Percentiles rank a stretch among this genome's conserved stretches.
Evolutionary conservation across 352 stramenopile species (phyloP).

Genomic region (Globisporangium emineosum): DNA sequence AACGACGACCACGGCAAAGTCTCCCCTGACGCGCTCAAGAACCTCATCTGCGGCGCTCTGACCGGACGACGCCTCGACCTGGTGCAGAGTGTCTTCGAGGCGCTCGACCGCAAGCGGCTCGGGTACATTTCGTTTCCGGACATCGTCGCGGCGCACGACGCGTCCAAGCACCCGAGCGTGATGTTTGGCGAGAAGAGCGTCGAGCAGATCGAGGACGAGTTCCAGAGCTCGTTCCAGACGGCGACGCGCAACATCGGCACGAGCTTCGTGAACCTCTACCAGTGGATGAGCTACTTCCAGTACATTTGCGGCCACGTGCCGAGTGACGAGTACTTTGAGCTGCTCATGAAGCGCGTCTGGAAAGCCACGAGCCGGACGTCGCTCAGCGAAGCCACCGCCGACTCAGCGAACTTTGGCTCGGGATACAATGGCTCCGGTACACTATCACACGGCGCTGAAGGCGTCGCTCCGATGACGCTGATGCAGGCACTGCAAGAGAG

Average conservation of each 20-base stretch:
- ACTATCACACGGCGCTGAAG: background rate
- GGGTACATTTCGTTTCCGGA: constrained; percentile 59
- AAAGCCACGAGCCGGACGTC: constrained; percentile 38
- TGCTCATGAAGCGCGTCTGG: constrained; percentile 73
- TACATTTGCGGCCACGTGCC: constrained; percentile 61
- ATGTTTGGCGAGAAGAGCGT: constrained; percentile 66
- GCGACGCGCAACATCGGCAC: constrained; percentile 23
- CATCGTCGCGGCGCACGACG: constrained; percentile 47
- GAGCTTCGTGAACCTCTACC: constrained; percentile 61
- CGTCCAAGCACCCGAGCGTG: constrained; percentile 51
- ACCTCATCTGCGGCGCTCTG: constrained; percentile 55
- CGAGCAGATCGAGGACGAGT: constrained; percentile 56
- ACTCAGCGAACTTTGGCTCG: background rate
- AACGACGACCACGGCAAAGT: constrained; percentile 39
- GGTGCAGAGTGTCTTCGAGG: constrained; percentile 65
- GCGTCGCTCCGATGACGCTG: constrained; percentile 32
- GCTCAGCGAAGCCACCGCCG: constrained; percentile 32
- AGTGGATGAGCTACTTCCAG: constrained; percentile 79
- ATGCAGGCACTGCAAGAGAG: constrained; percentile 51
- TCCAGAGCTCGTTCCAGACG: constrained; percentile 47
- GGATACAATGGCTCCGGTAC: constrained; percentile 3
- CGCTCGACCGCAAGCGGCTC: constrained; percentile 54
- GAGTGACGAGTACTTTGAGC: constrained; percentile 76
- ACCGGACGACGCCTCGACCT: constrained; percentile 49
- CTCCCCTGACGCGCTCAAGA: constrained; percentile 47